These are phyloP conservation scores for Royoungia palumana DNA, from an alignment of 768 basidiomycete genomes.

Conservation along the genomic window DNA sequence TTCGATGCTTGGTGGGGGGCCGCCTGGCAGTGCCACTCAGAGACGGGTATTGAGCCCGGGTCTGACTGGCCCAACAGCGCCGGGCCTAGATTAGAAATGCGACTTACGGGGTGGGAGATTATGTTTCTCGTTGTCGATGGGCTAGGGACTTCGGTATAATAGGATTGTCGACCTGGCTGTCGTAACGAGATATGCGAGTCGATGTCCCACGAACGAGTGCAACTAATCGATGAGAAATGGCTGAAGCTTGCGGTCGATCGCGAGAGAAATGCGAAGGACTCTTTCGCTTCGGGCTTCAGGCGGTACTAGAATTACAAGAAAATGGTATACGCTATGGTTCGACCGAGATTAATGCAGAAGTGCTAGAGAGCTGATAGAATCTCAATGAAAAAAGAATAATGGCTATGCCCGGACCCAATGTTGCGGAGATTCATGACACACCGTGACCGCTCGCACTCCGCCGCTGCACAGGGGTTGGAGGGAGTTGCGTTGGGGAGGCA, in stretches of 20 bases:
- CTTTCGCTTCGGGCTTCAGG: too few relatives aligned
- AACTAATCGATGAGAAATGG: background rate
- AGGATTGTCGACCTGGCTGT: slow-evolving; percentile 1
- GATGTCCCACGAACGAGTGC: background rate
- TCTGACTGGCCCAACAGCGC: slow-evolving; percentile 21
- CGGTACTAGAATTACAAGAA: slow-evolving; percentile 13
- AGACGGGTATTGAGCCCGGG: slow-evolving; percentile 30
- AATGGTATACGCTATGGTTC: slow-evolving; percentile 11
- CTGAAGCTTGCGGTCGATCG: background rate
- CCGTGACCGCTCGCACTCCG: slow-evolving; percentile 38
- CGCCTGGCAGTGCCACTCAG: slow-evolving; percentile 30
- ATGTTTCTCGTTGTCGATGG: slow-evolving; percentile 11
- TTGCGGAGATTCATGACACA: slow-evolving; percentile 14
- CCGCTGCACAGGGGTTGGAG: slow-evolving; percentile 35
- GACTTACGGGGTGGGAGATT: background rate
- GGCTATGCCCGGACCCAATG: slow-evolving; percentile 9
- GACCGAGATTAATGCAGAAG: slow-evolving; percentile 19
- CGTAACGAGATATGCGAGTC: slow-evolving; percentile 5
- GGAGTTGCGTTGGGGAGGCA: slow-evolving; percentile 53
- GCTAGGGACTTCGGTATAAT: slow-evolving; percentile 5
- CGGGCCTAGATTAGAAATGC: slow-evolving; percentile 26
- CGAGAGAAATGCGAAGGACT: background rate
- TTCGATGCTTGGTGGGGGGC: slow-evolving; percentile 76
- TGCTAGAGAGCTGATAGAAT: background rate
- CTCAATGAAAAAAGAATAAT: slow-evolving; percentile 14